Evolutionary conservation across 225 moss, liverwort and hornwort species (phyloP), one percentile per base, ranked within the genome.

Genomic region (Bryum argenteum): DNA sequence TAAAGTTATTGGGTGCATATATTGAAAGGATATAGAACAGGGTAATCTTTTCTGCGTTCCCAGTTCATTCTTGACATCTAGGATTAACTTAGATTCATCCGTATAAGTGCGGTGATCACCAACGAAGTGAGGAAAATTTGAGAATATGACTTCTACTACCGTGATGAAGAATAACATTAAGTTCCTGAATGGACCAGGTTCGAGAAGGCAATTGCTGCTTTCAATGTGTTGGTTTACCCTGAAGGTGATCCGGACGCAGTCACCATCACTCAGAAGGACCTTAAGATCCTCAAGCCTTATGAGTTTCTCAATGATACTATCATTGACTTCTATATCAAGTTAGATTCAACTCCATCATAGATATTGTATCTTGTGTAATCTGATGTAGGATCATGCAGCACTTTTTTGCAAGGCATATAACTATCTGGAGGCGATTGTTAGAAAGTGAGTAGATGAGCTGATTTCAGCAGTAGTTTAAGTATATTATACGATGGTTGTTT

Each of bases 261-360:
- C 19, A 88, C 84, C 38, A 84, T 88, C 58, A 88, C 87, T 55
- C 69, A 54, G 14, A 79, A 88, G 75, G 87, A 88, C 77, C 71
- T 88, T 13, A 74, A 73, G 53, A 88, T 81, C 17, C 84, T 88
- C 21, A 77, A 82, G 67, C 84, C 87, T 41, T 67, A 66, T 65
- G 84, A 79, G 84, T 84, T 88, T 65, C 79, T 88, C 18, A 88
- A 88, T 63, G 87, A 88, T 48, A 88, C 87, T 16, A 82, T 88
- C 58, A 84, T 88, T 72, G 87, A 88, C 74, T 88, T 88, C 61
- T 88, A 88, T 47, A 88, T 88, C 71, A 84, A 84, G 87, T 88
- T 72, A 84, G 87, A 65, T 47, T 50, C 61, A 17, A n/a, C 33
- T 63, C 19, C 16, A 48, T 48, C 6, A 16, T 17, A 17, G 48